Evolutionary conservation across 306 rosid genomes (phyloP).

Genomic region (Cyclanthera cordifolia): DNA sequence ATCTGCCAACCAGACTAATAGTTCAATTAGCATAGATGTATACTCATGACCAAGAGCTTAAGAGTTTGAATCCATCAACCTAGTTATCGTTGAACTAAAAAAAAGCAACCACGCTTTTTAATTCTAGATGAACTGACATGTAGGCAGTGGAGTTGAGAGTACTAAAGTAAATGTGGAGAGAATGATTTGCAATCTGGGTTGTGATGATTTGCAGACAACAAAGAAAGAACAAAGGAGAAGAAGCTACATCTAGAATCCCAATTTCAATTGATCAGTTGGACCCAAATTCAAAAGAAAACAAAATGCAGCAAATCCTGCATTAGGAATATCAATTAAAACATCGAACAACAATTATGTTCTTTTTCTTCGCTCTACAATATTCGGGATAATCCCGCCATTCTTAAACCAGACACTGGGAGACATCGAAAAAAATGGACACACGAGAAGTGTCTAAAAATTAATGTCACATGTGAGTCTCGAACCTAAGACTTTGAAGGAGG

Average conservation of each 20-base stretch:
- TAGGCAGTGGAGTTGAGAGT: neutral
- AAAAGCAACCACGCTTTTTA: neutral
- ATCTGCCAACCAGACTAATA: too few species aligned
- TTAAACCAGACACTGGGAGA: too few species aligned
- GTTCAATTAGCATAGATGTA: too few species aligned
- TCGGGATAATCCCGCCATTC: too few species aligned
- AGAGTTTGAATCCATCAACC: too few species aligned
- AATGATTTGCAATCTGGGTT: neutral
- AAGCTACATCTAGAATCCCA: neutral
- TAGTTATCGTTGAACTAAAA: neutral
- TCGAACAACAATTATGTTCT: neutral
- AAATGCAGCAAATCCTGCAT: neutral
- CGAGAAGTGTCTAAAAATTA: too few species aligned
- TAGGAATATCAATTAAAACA: neutral
- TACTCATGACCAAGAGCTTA: too few species aligned
- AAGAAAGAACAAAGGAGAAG: neutral
- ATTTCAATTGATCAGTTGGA: neutral
- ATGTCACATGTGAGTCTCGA: too few species aligned
- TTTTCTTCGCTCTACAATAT: too few species aligned
- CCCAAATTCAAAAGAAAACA: neutral
- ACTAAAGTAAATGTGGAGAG: neutral
- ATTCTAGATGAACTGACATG: neutral
- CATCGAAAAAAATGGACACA: too few species aligned
- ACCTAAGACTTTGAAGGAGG: too few species aligned
- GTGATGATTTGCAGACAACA: neutral